phyloP scores from a whole-genome alignment of 2,329 filamentous ascomycete species.

The Aspergillus novoparasiticus region DNA sequence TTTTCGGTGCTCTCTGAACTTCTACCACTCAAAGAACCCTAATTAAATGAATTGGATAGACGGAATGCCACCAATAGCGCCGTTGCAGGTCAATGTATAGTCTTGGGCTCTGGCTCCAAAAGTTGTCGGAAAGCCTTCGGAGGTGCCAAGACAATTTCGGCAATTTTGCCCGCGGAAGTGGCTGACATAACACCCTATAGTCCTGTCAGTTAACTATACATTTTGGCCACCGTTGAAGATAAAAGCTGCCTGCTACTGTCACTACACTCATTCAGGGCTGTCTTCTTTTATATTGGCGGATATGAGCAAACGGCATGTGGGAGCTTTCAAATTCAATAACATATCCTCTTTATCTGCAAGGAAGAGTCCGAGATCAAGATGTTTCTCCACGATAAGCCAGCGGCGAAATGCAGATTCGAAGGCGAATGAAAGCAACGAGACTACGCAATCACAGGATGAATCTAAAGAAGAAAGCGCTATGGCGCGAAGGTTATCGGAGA shows the following conservation, averaged over 20 bases:
- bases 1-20: not conserved
- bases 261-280: not conserved
- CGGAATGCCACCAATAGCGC: conserved; percentile 15
- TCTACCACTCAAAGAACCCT: not conserved
- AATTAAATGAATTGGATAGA: not conserved
- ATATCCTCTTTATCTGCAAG: conserved; percentile 16
- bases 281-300: not conserved
- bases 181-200: conserved; percentile 31
- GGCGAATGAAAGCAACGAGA: conserved; percentile 16
- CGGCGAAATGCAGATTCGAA: conserved; percentile 27
- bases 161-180: conserved; percentile 32
- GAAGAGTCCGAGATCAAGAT: conserved; percentile 16
- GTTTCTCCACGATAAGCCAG: conserved; percentile 26
- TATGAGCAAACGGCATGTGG: conserved; percentile 27
- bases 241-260: not conserved
- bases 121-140: conserved; percentile 22
- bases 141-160: conserved; percentile 25
- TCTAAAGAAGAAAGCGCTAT: conserved; percentile 56
- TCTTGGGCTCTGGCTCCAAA: conserved; percentile 5
- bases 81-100: conserved; percentile 13
- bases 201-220: not conserved
- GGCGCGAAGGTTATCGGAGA: conserved; percentile 58
- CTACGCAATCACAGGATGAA: conserved; percentile 19
- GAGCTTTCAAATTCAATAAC: conserved; percentile 19
- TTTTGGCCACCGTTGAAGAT: not conserved